phyloP scores from a whole-genome alignment of 805 yeast species.

The Candida railenensis region DNA sequence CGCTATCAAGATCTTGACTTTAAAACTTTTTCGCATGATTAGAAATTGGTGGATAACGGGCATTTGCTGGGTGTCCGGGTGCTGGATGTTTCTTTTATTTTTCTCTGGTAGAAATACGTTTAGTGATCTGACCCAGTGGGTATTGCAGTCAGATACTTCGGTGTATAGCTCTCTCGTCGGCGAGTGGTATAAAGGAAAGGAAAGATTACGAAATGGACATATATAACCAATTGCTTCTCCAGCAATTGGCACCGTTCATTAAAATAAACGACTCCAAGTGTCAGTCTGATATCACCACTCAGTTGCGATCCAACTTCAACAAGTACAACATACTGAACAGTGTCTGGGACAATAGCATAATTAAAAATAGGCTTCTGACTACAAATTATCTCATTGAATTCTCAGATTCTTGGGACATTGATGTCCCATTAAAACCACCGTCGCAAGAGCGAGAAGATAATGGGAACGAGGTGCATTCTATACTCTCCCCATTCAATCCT shows the following conservation, averaged over 20 bases:
- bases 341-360: conserved; percentile 39
- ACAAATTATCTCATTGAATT: conserved; percentile 27
- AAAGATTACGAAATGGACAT: too few species aligned
- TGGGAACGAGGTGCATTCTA: conserved; percentile 22
- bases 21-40: background rate
- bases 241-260: conserved; percentile 36
- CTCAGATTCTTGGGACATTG: conserved; percentile 5
- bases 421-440: background rate
- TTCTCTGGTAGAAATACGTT: too few species aligned
- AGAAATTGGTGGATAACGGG: background rate
- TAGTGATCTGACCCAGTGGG: too few species aligned
- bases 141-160: too few species aligned
- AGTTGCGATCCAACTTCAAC: conserved; percentile 11
- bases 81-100: background rate
- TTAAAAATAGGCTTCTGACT: conserved; percentile 34
- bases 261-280: conserved; percentile 11
- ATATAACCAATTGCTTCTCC: conserved; percentile 24
- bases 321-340: conserved; percentile 17
- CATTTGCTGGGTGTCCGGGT: background rate
- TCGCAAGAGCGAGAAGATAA: background rate
- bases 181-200: too few species aligned
- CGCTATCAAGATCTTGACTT: background rate
- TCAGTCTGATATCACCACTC: conserved; percentile 1
- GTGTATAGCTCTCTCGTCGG: too few species aligned
- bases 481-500: conserved; percentile 35